Evolutionary conservation across 2,329 filamentous ascomycete genomes (phyloP).

Genomic region (Fusarium sp.): DNA sequence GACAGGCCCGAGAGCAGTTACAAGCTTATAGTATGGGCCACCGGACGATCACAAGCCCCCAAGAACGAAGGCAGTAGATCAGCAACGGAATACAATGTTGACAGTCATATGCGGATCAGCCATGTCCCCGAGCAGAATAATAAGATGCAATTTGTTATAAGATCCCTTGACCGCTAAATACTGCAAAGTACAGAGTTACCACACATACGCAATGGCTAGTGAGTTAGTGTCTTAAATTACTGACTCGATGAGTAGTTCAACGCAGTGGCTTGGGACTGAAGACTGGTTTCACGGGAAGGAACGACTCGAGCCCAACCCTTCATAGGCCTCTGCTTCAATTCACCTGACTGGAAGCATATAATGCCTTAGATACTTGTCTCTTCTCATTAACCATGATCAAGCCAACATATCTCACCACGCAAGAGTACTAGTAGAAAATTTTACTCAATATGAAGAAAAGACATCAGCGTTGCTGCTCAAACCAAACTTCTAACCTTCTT

Average conservation of each 20-base stretch:
- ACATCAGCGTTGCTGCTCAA: background rate
- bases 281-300: background rate
- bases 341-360: background rate
- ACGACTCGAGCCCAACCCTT: background rate
- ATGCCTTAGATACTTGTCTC: background rate
- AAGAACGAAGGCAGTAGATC: background rate
- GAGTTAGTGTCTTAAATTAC: background rate
- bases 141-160: background rate
- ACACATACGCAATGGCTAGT: background rate
- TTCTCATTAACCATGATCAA: no score
- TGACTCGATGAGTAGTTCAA: background rate
- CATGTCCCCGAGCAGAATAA: background rate
- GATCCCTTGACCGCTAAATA: background rate
- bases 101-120: no score
- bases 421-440: background rate
- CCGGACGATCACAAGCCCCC: constrained; percentile 9
- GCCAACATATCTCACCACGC: no score
- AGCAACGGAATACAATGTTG: background rate
- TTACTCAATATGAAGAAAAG: background rate
- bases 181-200: background rate
- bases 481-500: background rate
- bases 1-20: constrained; percentile 8
- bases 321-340: background rate
- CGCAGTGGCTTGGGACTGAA: background rate
- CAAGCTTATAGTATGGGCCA: constrained; percentile 29